Evolutionary conservation across 108 stramenopile species (phyloP).

Genomic region (Nannochloropsis gaditana): DNA sequence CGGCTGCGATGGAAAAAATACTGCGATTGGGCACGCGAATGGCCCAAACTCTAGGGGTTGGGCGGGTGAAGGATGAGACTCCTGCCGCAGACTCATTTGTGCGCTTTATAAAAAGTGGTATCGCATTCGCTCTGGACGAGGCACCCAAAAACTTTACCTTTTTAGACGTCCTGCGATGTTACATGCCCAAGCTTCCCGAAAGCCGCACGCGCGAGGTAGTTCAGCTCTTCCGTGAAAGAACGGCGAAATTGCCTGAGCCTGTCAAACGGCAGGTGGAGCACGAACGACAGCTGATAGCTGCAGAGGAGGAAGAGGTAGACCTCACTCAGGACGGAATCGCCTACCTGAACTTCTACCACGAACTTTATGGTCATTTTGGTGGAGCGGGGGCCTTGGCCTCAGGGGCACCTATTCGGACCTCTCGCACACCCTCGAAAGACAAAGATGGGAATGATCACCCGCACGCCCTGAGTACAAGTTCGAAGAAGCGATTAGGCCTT

Average conservation of each 20-base stretch:
- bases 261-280: background rate
- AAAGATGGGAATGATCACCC: background rate
- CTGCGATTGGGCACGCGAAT: constrained; percentile 2
- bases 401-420: background rate
- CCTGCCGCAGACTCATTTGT: background rate
- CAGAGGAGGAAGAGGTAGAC: background rate
- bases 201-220: background rate
- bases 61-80: background rate
- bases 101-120: constrained; percentile 17
- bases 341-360: constrained; percentile 18
- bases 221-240: background rate
- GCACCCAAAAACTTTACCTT: constrained; percentile 7
- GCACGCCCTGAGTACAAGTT: background rate
- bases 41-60: background rate
- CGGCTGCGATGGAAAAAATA: background rate
- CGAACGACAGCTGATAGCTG: background rate
- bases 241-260: background rate
- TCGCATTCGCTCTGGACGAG: background rate
- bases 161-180: constrained; percentile 13
- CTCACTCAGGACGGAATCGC: background rate
- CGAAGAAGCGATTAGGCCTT: background rate
- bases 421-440: background rate
- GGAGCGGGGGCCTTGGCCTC: background rate
- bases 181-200: background rate
- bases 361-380: constrained; percentile 13